Conservation (phyloP, 2,329 filamentous ascomycete genomes). For the Sclerotinia minor region DNA sequence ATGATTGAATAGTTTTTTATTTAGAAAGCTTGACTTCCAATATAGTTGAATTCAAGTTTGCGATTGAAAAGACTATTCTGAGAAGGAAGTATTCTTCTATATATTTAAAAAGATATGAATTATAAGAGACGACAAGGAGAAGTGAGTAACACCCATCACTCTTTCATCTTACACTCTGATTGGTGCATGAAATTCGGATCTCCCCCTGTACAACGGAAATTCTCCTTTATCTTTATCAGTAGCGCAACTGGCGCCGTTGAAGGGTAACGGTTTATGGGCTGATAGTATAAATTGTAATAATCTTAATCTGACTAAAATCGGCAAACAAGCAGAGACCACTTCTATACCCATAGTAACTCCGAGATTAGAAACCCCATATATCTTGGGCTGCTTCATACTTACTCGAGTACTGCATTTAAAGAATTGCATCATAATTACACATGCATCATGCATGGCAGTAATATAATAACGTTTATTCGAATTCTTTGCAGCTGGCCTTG, state of each 20-base stretch:
- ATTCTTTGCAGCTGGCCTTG: too few relatives aligned
- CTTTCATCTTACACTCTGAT: background rate
- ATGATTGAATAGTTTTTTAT: conserved; percentile 8
- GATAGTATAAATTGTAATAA: background rate
- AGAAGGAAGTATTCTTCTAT: conserved; percentile 7
- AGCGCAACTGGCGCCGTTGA: background rate
- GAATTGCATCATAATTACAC: background rate
- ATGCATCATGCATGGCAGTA: background rate
- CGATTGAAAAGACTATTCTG: background rate
- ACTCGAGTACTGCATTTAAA: background rate
- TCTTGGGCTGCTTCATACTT: background rate
- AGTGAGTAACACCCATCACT: background rate
- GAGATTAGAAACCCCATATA: background rate
- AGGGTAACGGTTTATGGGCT: background rate
- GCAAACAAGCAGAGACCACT: background rate
- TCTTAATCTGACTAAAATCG: background rate
- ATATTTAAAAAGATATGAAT: background rate
- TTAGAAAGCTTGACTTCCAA: background rate
- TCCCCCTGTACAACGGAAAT: background rate
- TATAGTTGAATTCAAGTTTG: background rate
- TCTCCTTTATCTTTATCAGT: conserved; percentile 1
- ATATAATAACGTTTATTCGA: background rate
- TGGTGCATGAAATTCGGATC: conserved; percentile 14
- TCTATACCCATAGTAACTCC: background rate
- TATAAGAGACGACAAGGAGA: background rate